Conservation (phyloP, 1,139 yeast species). For the Geotrichum citri-aurantii region DNA sequence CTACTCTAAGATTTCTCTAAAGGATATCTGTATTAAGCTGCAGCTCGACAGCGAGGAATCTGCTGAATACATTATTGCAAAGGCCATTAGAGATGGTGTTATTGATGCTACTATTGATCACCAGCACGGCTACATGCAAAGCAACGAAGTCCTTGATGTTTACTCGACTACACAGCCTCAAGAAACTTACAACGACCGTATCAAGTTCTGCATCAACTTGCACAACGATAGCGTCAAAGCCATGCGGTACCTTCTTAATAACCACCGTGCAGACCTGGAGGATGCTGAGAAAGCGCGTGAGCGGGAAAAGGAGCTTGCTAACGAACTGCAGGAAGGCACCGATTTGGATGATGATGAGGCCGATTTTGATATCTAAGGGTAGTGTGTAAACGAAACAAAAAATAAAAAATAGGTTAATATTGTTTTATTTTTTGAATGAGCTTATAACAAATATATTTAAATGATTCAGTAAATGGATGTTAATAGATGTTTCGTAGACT, state of each 20-base stretch:
- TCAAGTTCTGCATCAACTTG: constrained; percentile 80
- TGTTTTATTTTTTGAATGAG: neutral
- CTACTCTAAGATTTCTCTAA: constrained; percentile 83
- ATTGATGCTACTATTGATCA: constrained; percentile 93
- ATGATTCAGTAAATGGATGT: neutral
- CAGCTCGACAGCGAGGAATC: constrained; percentile 91
- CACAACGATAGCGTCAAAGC: constrained; percentile 93
- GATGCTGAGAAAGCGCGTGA: constrained; percentile 55
- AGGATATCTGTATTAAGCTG: constrained; percentile 84
- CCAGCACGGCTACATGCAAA: constrained; percentile 86
- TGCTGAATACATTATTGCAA: constrained; percentile 94
- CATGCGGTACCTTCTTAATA: constrained; percentile 77
- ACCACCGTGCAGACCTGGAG: constrained; percentile 46
- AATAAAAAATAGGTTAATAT: neutral
- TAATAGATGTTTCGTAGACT: neutral
- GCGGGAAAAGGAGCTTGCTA: constrained; percentile 47
- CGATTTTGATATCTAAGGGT: constrained; percentile 33
- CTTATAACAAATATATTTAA: neutral
- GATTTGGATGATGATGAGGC: constrained; percentile 41
- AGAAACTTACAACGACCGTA: constrained; percentile 84
- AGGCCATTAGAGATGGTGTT: constrained; percentile 96
- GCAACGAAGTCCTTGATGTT: constrained; percentile 77
- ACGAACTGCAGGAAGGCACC: constrained; percentile 41
- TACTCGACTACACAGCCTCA: constrained; percentile 89
- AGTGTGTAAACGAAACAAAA: constrained; percentile 1